Conservation (phyloP, 768 basidiomycete species). For the Lactarius trivialis region DNA sequence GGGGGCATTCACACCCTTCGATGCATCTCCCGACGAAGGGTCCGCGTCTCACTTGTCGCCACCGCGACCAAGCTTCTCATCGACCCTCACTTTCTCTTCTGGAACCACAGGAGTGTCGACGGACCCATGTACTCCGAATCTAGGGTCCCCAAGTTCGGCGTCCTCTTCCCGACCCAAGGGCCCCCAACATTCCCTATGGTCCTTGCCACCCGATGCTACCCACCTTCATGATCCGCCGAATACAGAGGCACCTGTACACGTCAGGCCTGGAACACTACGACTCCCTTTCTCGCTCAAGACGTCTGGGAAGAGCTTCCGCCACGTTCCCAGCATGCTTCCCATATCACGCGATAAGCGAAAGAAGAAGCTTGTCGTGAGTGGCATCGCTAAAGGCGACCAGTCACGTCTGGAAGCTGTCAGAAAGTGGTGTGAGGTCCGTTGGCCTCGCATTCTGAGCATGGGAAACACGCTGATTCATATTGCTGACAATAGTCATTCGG, state of each 20-base stretch:
- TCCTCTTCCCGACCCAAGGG: conserved; percentile 33
- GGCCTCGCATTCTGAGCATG: conserved; percentile 12
- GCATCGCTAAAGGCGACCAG: conserved; percentile 53
- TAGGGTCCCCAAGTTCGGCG: conserved; percentile 31
- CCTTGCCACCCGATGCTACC: conserved; percentile 35
- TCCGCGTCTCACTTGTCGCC: conserved; percentile 31
- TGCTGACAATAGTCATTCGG: conserved; percentile 42
- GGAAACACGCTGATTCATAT: conserved; percentile 17
- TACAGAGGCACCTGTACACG: conserved; percentile 21
- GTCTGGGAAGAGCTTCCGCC: conserved; percentile 18
- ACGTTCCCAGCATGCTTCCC: conserved; percentile 24
- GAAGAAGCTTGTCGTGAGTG: conserved; percentile 58
- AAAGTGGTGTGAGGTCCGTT: conserved; percentile 68
- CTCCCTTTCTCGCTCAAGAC: conserved; percentile 31
- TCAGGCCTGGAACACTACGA: conserved; percentile 29
- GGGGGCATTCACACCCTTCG: conserved; percentile 51
- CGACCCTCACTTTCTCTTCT: conserved; percentile 23
- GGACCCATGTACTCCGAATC: conserved; percentile 25
- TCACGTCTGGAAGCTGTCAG: conserved; percentile 61
- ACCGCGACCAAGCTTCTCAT: conserved; percentile 25
- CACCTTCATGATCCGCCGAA: conserved; percentile 36
- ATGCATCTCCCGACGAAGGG: conserved; percentile 27
- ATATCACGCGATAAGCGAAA: conserved; percentile 47
- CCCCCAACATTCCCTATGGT: conserved; percentile 35
- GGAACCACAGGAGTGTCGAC: conserved; percentile 22